Percentiles rank a stretch among this genome's conserved stretches.
Conservation (phyloP, 2,329 filamentous ascomycete species). For the Parasarocladium wereldwijsianum region DNA sequence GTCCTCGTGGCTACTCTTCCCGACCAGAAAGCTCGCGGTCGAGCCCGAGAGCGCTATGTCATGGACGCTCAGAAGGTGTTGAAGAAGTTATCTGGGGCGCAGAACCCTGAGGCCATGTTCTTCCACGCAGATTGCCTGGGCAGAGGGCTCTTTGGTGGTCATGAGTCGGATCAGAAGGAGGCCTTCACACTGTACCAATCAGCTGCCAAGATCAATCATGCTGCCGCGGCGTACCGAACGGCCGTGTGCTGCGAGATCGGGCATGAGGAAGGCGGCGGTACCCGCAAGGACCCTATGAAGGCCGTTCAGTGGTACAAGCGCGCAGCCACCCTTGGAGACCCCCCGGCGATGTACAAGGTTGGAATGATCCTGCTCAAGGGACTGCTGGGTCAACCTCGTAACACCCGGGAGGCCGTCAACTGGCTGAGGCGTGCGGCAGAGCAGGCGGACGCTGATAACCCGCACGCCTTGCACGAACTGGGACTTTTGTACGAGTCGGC, state of each 20-base stretch:
- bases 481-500: slow-evolving; percentile 51
- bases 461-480: slow-evolving; percentile 87
- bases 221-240: slow-evolving; percentile 79
- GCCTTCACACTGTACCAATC: slow-evolving; percentile 90
- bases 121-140: slow-evolving; percentile 83
- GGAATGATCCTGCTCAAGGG: slow-evolving; percentile 94
- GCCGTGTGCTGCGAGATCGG: slow-evolving; percentile 97
- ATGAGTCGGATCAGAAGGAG: slow-evolving; percentile 75
- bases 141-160: slow-evolving; percentile 60
- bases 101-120: slow-evolving; percentile 83
- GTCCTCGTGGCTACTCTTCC: slow-evolving; percentile 50
- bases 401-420: slow-evolving; percentile 70
- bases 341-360: slow-evolving; percentile 95
- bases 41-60: slow-evolving; percentile 70
- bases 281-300: slow-evolving; percentile 78
- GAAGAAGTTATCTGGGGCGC: slow-evolving; percentile 65
- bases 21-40: slow-evolving; percentile 58
- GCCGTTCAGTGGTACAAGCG: slow-evolving; percentile 98
- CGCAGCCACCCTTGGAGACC: slow-evolving; percentile 77
- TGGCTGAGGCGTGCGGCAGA: slow-evolving; percentile 94
- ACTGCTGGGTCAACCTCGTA: slow-evolving; percentile 71
- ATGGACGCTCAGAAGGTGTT: slow-evolving; percentile 79
- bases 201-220: slow-evolving; percentile 77
- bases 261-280: slow-evolving; percentile 85
- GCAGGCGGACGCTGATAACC: slow-evolving; percentile 74